Evolutionary conservation across 345 rosid species (phyloP).

Genomic region (Camelina sativa): DNA sequence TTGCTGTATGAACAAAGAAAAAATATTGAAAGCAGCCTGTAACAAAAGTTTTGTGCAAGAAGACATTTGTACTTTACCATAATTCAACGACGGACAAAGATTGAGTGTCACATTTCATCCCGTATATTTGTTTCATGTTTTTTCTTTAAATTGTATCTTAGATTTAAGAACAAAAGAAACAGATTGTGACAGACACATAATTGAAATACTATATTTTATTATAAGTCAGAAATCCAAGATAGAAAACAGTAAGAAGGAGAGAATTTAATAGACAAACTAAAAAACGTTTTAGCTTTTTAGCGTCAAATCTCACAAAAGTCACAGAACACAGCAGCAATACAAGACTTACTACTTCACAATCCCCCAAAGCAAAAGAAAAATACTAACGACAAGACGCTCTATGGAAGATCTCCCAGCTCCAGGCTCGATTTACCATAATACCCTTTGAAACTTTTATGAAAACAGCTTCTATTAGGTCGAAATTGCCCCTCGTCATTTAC

Average conservation of each 20-base stretch:
- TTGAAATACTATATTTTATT: background rate
- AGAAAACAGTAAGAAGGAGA: background rate
- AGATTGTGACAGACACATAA: background rate
- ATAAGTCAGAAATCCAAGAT: background rate
- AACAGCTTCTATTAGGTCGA: slow-evolving; percentile 36
- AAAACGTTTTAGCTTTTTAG: slow-evolving; percentile 4
- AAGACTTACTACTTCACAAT: slow-evolving; percentile 6
- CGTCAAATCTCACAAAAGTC: slow-evolving; percentile 6
- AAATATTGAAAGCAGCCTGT: slow-evolving; percentile 6
- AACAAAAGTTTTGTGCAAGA: slow-evolving; percentile 35
- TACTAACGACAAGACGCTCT: slow-evolving; percentile 31
- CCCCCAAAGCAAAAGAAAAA: background rate
- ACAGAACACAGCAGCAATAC: background rate
- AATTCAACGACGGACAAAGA: slow-evolving; percentile 1
- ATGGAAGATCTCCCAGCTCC: slow-evolving; percentile 31
- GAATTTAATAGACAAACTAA: background rate
- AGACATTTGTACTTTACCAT: slow-evolving; percentile 22
- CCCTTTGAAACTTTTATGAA: slow-evolving; percentile 36
- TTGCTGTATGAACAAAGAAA: slow-evolving; percentile 22
- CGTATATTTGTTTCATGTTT: slow-evolving; percentile 17
- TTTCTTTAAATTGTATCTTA: background rate
- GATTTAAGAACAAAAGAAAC: background rate
- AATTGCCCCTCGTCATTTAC: slow-evolving; percentile 31
- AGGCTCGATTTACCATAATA: slow-evolving; percentile 29
- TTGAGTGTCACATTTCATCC: slow-evolving; percentile 13